Percentiles rank a stretch among this genome's conserved stretches.
Conservation (phyloP, 2,329 filamentous ascomycete genomes). For the Clarireedia sp. region DNA sequence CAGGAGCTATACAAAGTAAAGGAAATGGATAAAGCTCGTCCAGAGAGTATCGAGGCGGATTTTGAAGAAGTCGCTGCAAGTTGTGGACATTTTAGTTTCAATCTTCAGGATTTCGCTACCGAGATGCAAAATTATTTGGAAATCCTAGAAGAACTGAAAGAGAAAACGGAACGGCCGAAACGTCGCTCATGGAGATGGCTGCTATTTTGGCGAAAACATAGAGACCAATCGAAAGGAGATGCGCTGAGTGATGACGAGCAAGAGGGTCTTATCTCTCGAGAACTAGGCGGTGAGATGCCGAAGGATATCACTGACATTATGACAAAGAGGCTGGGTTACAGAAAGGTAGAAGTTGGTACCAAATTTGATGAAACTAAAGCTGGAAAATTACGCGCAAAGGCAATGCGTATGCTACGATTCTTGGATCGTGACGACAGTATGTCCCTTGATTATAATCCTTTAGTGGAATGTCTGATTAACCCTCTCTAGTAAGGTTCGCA, state of each 20-base stretch:
- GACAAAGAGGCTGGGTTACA: conserved; percentile 13
- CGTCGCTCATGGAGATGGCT: conserved; percentile 78
- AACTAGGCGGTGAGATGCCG: conserved; percentile 10
- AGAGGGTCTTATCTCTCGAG: conserved; percentile 22
- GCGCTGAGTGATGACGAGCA: conserved; percentile 21
- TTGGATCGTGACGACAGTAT: conserved; percentile 58
- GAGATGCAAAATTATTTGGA: conserved; percentile 79
- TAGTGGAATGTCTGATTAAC: conserved; percentile 16
- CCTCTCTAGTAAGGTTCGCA: conserved; percentile 55
- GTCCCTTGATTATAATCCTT: conserved; percentile 4
- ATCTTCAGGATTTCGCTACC: conserved; percentile 80
- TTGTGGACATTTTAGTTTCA: conserved; percentile 94
- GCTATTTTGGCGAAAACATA: conserved; percentile 58
- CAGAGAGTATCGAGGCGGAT: conserved; percentile 76
- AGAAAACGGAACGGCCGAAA: conserved; percentile 52
- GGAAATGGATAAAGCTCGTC: conserved; percentile 59
- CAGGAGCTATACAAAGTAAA: conserved; percentile 73
- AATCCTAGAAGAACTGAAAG: conserved; percentile 77
- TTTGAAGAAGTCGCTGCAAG: conserved; percentile 97
- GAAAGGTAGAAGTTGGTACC: conserved; percentile 13
- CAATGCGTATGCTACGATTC: conserved; percentile 48
- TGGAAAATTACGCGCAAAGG: conserved; percentile 29
- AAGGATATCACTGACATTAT: conserved; percentile 19
- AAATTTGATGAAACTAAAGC: conserved; percentile 9
- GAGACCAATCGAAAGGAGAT: conserved; percentile 1